phyloP scores from a whole-genome alignment of 2,329 filamentous ascomycete genomes.

The Raffaelea albimanens region DNA sequence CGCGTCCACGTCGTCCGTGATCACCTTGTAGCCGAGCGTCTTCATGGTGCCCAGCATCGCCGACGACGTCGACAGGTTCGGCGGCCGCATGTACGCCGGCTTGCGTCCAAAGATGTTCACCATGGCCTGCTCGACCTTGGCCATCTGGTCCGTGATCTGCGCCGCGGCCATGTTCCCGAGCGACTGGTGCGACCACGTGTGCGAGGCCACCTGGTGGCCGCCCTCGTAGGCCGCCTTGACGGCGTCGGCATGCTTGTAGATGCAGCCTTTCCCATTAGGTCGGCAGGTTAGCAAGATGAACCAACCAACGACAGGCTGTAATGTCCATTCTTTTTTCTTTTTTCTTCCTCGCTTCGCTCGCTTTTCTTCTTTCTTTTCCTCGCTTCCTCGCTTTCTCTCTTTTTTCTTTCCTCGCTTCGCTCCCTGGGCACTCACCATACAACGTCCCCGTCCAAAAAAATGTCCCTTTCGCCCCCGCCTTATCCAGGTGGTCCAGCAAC shows the following conservation, averaged over 20 bases:
- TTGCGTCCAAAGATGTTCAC: conserved; percentile 39
- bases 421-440: conserved; percentile 30
- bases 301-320: no score
- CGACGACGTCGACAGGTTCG: conserved; percentile 37
- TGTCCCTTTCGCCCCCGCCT: conserved; percentile 38
- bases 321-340: no score
- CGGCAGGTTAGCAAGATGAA: no score
- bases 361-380: no score
- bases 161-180: conserved; percentile 28
- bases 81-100: conserved; percentile 40
- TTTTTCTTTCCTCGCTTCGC: no score
- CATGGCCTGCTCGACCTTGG: conserved; percentile 39
- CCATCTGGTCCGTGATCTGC: conserved; percentile 23
- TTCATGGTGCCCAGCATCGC: conserved; percentile 31
- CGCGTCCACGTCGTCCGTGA: conserved; percentile 52
- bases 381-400: no score
- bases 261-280: no score
- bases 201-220: conserved; percentile 44
- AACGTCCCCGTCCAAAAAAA: conserved; percentile 45
- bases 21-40: conserved; percentile 47
- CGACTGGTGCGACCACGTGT: conserved; percentile 42
- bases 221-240: conserved; percentile 41
- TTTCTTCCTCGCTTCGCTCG: no score
- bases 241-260: conserved; percentile 39
- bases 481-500: conserved; percentile 40